Percentiles rank a stretch among this genome's conserved stretches.
Conservation (phyloP, 1,284 basidiomycete species). For the Malassezia globosa region DNA sequence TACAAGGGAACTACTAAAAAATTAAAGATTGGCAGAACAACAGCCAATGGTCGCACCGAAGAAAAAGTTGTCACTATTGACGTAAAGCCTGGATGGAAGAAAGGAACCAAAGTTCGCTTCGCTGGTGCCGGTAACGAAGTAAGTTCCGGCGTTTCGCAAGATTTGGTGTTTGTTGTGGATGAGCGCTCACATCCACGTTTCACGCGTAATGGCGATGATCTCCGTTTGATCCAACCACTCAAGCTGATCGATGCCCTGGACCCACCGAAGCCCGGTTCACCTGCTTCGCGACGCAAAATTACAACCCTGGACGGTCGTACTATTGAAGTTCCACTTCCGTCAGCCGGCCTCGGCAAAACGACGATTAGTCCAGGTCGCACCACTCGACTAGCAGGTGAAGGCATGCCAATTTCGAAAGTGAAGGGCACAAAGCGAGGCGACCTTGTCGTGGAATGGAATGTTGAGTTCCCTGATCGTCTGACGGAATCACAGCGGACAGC, state of each 20-base stretch:
- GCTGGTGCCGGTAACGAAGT: slow-evolving; percentile 41
- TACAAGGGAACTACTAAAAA: slow-evolving; percentile 78
- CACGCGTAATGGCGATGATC: slow-evolving; percentile 40
- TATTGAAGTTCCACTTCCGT: slow-evolving; percentile 36
- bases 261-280: slow-evolving; percentile 32
- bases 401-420: slow-evolving; percentile 44
- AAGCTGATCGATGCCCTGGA: slow-evolving; percentile 40
- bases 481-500: slow-evolving; percentile 26
- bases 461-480: slow-evolving; percentile 36
- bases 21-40: slow-evolving; percentile 70
- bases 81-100: slow-evolving; percentile 46
- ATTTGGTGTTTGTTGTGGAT: slow-evolving; percentile 45
- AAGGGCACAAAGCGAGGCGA: slow-evolving; percentile 39
- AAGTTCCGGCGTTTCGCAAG: slow-evolving; percentile 30
- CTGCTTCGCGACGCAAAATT: slow-evolving; percentile 24
- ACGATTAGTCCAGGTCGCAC: slow-evolving; percentile 32
- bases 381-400: slow-evolving; percentile 40
- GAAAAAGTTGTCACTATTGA: slow-evolving; percentile 63
- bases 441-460: slow-evolving; percentile 40
- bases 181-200: slow-evolving; percentile 40
- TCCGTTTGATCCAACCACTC: slow-evolving; percentile 27
- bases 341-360: slow-evolving; percentile 22
- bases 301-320: slow-evolving; percentile 35
- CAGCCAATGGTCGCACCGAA: slow-evolving; percentile 63
- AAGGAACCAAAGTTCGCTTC: slow-evolving; percentile 46